A percentile compares a stretch with the other conserved stretches of the same genome.
Conservation (phyloP, 2,329 filamentous ascomycete genomes). For the Fusarium agapanthi region DNA sequence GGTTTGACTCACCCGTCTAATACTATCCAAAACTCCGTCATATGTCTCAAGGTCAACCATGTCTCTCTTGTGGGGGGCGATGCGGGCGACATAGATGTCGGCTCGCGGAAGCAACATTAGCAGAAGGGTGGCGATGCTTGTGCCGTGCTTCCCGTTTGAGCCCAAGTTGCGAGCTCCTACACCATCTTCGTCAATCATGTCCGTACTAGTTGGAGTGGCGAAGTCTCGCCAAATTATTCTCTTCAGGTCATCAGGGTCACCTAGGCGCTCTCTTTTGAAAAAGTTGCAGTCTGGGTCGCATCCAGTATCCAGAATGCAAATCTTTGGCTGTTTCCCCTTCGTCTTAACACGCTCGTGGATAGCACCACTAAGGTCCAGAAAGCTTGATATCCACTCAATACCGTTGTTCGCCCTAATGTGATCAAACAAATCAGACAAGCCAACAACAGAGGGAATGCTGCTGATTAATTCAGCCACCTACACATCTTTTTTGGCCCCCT, state of each 20-base stretch:
- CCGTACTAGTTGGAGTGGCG: fast-evolving
- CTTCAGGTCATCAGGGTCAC: fast-evolving
- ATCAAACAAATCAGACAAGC: too few species aligned
- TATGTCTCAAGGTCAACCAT: fast-evolving
- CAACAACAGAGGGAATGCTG: too few species aligned
- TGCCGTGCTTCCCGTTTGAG: fast-evolving
- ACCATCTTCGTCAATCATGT: neutral
- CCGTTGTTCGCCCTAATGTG: fast-evolving
- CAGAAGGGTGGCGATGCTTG: neutral
- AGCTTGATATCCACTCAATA: neutral
- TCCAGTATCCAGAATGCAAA: neutral
- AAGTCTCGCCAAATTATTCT: neutral
- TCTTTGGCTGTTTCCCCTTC: neutral
- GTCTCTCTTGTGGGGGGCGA: fast-evolving
- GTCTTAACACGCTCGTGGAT: fast-evolving
- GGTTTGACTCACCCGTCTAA: neutral
- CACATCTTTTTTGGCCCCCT: fast-evolving
- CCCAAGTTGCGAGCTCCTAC: fast-evolving
- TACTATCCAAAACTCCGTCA: neutral
- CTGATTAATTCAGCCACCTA: fast-evolving
- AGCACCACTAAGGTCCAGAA: neutral
- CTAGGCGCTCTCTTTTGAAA: neutral
- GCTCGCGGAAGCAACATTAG: neutral
- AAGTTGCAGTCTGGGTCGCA: neutral
- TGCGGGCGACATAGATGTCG: neutral